Base-by-base conservation (phyloP, 345 rosid genomes). In the Corymbia maculata region DNA sequence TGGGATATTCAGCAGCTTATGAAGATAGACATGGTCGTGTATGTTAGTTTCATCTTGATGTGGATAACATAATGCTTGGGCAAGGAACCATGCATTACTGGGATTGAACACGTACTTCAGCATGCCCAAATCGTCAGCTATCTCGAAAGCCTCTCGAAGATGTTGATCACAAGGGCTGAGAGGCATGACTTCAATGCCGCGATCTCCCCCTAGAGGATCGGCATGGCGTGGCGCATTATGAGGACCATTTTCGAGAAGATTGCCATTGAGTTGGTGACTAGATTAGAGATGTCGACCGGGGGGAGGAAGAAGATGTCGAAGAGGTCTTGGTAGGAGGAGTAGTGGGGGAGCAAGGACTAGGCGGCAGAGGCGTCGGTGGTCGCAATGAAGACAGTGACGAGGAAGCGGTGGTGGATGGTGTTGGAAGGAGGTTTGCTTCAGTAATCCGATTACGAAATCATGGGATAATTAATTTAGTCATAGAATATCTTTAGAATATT, bases 41-140 rank as follows among this genome's bases (percentile, higher is more conserved):
- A 84, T 61, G 30, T 86, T 89, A 68, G 66, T 88, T 36, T 75
- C 53, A 1, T 92, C 92, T 1, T 91, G 16, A 53, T 88, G 86
- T 3, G 95, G 92, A n/a, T 87, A 47, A 86, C 86, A 88, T 47
- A 94, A 4, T 2, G 82, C 30, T 66, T 89, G 32, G 7, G 96
- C 89, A 6, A 93, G 88, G 68, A 90, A 89, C 92, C 93, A 92
- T 6, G 96, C 95, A 88, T 91, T 94, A 6, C 93, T 86, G 57
- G 95, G 32, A 19, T 90, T 2, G 64, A 90, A 93, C 21, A 91
- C 53, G 13, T 91, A 95, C 90, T 92, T 94, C 14, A 90, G 85
- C 91, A 96, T 92, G 17, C 85, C 88, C 21, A 93, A 88, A 87
- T 95, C 96, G 12, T 89, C 90, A 14, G 96, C 95, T 2, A 96